These are phyloP conservation scores for Ilyonectria sp. DNA, from an alignment of 2,329 filamentous ascomycete genomes.

Conservation along the genomic window DNA sequence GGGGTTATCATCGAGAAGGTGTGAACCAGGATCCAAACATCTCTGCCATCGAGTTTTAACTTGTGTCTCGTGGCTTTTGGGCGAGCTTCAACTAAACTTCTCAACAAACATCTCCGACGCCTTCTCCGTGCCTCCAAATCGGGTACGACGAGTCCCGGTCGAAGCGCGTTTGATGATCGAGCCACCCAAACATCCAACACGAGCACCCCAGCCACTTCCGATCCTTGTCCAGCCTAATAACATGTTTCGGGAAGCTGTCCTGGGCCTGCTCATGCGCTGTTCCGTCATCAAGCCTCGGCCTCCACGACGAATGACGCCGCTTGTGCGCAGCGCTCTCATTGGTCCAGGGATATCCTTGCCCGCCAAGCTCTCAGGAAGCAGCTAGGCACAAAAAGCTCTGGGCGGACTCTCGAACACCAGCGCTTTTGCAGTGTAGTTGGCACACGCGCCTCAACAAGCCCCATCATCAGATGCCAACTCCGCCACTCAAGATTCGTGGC, in stretches of 20 bases:
- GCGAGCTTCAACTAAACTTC: background rate
- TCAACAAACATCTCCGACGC: background rate
- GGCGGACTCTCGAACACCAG: slow-evolving; percentile 24
- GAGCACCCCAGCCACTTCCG: slow-evolving; percentile 3
- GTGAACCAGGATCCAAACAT: background rate
- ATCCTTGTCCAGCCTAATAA: slow-evolving; percentile 30
- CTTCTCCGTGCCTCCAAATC: background rate
- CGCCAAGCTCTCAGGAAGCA: slow-evolving; percentile 37
- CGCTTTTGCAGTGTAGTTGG: slow-evolving; percentile 30
- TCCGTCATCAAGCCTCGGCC: slow-evolving; percentile 27
- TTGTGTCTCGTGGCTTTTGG: background rate
- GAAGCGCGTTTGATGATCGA: slow-evolving; percentile 32
- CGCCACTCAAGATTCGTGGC: slow-evolving; percentile 49
- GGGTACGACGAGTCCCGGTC: slow-evolving; percentile 17
- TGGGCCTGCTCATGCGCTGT: slow-evolving; percentile 7
- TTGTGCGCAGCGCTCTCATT: slow-evolving; percentile 36
- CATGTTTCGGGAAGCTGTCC: slow-evolving; percentile 21
- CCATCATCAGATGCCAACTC: slow-evolving; percentile 49
- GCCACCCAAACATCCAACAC: slow-evolving; percentile 29
- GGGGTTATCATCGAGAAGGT: background rate
- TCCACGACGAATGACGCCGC: slow-evolving; percentile 29
- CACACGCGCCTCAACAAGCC: slow-evolving; percentile 47
- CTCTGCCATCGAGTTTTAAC: background rate
- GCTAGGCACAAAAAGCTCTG: slow-evolving; percentile 43
- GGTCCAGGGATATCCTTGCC: slow-evolving; percentile 39